phyloP scores from a whole-genome alignment of 345 rosid genomes.

The Rhodomyrtus tomentosa region DNA sequence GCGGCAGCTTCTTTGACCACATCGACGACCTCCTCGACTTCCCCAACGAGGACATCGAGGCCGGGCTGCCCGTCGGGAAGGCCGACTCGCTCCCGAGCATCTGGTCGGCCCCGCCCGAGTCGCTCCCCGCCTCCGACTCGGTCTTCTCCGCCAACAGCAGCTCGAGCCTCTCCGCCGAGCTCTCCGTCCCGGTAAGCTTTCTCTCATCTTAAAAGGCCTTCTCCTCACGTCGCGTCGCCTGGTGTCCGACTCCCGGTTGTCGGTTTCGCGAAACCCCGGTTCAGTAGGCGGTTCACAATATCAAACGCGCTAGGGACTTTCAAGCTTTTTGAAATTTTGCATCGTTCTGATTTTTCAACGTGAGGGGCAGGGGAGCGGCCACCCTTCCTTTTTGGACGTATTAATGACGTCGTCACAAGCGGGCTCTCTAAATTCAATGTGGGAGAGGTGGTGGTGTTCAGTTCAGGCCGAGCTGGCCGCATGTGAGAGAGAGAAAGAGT shows the following conservation, averaged over 20 bases:
- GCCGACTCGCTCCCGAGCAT: conserved; percentile 40
- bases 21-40: conserved; percentile 89
- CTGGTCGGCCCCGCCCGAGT: conserved; percentile 53
- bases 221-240: no score
- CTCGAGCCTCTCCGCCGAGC: conserved; percentile 67
- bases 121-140: conserved; percentile 52
- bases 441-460: no score
- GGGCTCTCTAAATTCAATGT: not conserved
- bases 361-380: not conserved
- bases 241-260: not conserved
- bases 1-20: conserved; percentile 92
- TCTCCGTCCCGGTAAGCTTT: conserved; percentile 81
- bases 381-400: not conserved
- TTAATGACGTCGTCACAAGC: not conserved
- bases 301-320: not conserved
- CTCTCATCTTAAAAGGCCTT: no score
- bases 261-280: not conserved
- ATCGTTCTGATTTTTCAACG: not conserved
- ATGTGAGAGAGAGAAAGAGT: no score
- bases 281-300: not conserved
- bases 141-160: conserved; percentile 45
- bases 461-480: no score
- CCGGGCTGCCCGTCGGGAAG: conserved; percentile 20
- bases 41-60: conserved; percentile 59
- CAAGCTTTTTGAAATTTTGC: not conserved